Conservation (phyloP, 345 rosid genomes). For the Lenwebbia sp. region DNA sequence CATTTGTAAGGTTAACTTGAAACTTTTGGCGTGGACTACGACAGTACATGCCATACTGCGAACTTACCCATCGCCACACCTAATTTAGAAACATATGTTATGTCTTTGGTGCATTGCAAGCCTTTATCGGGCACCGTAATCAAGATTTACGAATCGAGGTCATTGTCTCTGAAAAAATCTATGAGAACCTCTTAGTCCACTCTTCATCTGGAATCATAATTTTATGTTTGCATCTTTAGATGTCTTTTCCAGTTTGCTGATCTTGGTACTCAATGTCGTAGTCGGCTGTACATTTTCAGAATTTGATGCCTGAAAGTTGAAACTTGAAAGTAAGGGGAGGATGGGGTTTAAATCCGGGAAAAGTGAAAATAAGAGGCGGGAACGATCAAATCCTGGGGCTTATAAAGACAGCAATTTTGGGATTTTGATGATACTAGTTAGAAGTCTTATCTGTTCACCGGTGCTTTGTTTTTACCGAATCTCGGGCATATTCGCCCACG, state of each 20-base stretch:
- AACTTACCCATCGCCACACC: neutral
- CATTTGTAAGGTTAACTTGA: constrained; percentile 62
- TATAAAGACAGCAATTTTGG: neutral
- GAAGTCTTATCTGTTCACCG: neutral
- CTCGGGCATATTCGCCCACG: neutral
- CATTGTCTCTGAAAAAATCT: neutral
- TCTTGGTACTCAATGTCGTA: neutral
- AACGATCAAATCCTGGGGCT: neutral
- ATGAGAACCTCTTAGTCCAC: neutral
- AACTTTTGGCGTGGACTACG: neutral
- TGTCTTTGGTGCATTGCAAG: too few relatives aligned
- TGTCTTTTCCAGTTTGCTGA: neutral
- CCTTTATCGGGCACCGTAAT: constrained; percentile 73
- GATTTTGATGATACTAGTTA: neutral
- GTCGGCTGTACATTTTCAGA: neutral
- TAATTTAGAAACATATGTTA: constrained; percentile 71
- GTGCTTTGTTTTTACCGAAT: neutral
- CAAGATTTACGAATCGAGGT: constrained; percentile 74
- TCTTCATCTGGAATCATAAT: neutral
- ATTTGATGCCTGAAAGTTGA: neutral
- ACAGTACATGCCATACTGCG: neutral
- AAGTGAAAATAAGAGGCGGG: neutral
- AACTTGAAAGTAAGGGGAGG: neutral
- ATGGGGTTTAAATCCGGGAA: neutral
- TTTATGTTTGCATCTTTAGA: neutral